phyloP scores from a whole-genome alignment of 768 basidiomycete species.

The Exidia glandulosa region DNA sequence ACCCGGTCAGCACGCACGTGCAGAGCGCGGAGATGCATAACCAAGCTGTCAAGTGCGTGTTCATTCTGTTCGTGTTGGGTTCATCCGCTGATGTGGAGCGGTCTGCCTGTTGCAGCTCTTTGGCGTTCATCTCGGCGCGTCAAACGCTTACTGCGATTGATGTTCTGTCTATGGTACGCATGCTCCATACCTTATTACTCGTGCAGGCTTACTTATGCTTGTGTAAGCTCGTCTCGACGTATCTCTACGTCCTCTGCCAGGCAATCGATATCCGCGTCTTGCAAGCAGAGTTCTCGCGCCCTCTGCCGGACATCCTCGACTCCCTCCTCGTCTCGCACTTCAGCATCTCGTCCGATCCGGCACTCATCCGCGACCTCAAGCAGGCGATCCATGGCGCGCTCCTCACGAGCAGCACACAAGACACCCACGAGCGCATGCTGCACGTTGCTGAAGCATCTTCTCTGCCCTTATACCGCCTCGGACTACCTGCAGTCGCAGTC shows the following conservation, averaged over 20 bases:
- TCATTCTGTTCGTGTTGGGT: conserved; percentile 29
- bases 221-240: conserved; percentile 45
- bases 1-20: conserved; percentile 73
- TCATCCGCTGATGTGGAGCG: background rate
- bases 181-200: too few species aligned
- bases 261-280: conserved; percentile 77
- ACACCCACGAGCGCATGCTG: background rate
- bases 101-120: conserved; percentile 37
- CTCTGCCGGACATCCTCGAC: conserved; percentile 34
- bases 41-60: conserved; percentile 74
- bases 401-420: conserved; percentile 44
- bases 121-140: conserved; percentile 75
- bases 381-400: conserved; percentile 39
- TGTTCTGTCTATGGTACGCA: conserved; percentile 48
- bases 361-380: conserved; percentile 22
- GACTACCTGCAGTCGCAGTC: background rate
- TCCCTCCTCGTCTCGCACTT: conserved; percentile 35
- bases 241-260: conserved; percentile 71
- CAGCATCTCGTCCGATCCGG: conserved; percentile 28
- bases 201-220: background rate
- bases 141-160: conserved; percentile 70
- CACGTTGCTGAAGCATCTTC: background rate
- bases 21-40: conserved; percentile 90
- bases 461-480: background rate
- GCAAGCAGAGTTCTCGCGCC: conserved; percentile 49